Evolutionary conservation across 139 green algal genomes (phyloP).

Genomic region (Closterium sp.): DNA sequence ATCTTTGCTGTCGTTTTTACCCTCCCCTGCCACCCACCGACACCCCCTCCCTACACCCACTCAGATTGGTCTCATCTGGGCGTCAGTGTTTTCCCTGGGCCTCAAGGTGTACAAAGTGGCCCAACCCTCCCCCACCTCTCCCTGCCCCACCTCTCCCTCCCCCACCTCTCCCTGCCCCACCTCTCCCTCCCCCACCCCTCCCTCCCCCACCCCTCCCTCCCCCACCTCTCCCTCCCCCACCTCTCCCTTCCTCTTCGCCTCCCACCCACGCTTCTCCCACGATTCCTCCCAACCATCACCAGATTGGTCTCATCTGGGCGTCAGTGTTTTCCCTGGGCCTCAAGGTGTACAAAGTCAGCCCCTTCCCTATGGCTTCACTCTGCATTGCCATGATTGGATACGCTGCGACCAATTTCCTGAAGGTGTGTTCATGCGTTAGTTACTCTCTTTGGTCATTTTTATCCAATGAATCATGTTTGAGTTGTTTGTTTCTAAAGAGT

Average conservation of each 20-base stretch:
- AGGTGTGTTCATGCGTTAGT: not conserved
- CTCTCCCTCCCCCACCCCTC: no score
- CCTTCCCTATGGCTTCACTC: slow-evolving; percentile 18
- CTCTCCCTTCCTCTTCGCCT: not conserved
- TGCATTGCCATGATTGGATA: slow-evolving; percentile 25
- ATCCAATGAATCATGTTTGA: no score
- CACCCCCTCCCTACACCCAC: not conserved
- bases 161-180: no score
- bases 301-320: slow-evolving; percentile 41
- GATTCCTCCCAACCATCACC: not conserved
- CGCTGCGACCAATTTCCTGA: slow-evolving; percentile 1
- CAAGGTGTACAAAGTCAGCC: slow-evolving; percentile 15
- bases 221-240: not conserved
- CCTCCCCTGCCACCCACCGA: no score
- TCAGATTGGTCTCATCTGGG: slow-evolving; percentile 37
- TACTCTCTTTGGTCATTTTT: no score
- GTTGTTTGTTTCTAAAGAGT: no score
- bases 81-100: no score
- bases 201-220: no score
- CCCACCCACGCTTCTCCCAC: no score
- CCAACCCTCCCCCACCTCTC: no score
- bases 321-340: slow-evolving; percentile 30
- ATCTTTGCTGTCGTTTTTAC: not conserved
- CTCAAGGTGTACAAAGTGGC: no score
- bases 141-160: no score